Evolutionary conservation across 2,329 filamentous ascomycete genomes (phyloP).

Genomic region (Arthrinium phaeospermum): DNA sequence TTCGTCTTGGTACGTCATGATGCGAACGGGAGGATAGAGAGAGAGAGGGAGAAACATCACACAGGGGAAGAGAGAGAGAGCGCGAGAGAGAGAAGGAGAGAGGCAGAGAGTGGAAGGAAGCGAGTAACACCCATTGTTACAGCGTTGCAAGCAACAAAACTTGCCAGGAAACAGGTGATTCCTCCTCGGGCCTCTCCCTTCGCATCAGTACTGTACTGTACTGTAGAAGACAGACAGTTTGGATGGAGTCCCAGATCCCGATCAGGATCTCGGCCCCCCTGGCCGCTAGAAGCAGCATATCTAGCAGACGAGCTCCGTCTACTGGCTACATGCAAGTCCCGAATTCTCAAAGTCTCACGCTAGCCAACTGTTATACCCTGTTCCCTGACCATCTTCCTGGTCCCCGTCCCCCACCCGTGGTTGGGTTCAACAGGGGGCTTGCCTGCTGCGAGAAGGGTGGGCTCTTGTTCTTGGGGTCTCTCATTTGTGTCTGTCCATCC

Average conservation of each 20-base stretch:
- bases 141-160: conserved; percentile 10
- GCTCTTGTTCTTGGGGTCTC: conserved; percentile 18
- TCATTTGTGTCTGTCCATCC: conserved; percentile 23
- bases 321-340: conserved; percentile 19
- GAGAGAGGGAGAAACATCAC: not conserved
- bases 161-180: not conserved
- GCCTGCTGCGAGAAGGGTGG: conserved; percentile 17
- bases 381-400: conserved; percentile 18
- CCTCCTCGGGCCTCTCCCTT: conserved; percentile 5
- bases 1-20: not conserved
- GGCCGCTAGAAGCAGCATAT: conserved; percentile 8
- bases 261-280: conserved; percentile 21
- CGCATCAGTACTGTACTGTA: not conserved
- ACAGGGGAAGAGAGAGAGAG: too few species aligned
- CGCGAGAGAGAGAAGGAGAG: not conserved
- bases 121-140: not conserved
- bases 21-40: not conserved
- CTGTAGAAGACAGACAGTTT: not conserved
- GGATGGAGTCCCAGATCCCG: conserved; percentile 19
- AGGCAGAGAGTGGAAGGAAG: not conserved
- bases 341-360: conserved; percentile 13
- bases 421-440: conserved; percentile 22
- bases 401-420: conserved; percentile 23
- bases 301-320: not conserved
- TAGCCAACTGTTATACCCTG: conserved; percentile 22